Evolutionary conservation across 352 stramenopile species (phyloP), one percentile per base, ranked within the genome.

Genomic region (Globisporangium canariense): DNA sequence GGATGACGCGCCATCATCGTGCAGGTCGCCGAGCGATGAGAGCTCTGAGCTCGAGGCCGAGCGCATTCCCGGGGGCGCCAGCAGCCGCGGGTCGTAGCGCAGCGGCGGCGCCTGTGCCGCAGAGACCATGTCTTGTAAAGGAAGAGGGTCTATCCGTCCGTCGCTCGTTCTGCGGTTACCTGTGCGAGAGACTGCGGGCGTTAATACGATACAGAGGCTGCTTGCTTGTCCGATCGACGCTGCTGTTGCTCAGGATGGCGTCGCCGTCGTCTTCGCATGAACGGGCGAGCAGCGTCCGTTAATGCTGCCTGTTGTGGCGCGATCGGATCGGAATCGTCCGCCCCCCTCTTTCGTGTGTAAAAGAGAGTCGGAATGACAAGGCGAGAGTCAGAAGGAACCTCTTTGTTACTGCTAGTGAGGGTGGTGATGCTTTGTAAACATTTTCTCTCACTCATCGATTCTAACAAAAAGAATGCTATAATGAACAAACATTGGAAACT

Each of bases 1-100:
- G 14, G 40, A 50, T 22, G 61, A 60, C 34, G 32, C 43, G 53
- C 53, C 43, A n/a, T 25, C 43, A 45, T 67, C 61, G 45, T 67
- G 61, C 30, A 67, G 61, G 46, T 67, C 61, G 5, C 61, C 61
- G 16, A 67, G 45, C 13, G 61, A 67, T 45, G 61, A 67, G 30
- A 67, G 30, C 43, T 67, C 54, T 14, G 61, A 67, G 10, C 41
- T 54, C 52, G 51, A 25, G 6, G 60, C 36, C 40, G 60, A 38
- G 38, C 60, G 60, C 60, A 66, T 60, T 22, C 14, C 6, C 4
- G 22, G 54, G 3, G 36, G 54, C 13, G 54, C 34, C 32, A 45
- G 9, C 52, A 58, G 52, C 36, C 55, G 55, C 40, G 11, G 36
- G n/a, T 51, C 55, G 40, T 43, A 45, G 3, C 20, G 40, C 20